Conservation (phyloP, 139 green algal genomes). For the Picochlorum sp. region DNA sequence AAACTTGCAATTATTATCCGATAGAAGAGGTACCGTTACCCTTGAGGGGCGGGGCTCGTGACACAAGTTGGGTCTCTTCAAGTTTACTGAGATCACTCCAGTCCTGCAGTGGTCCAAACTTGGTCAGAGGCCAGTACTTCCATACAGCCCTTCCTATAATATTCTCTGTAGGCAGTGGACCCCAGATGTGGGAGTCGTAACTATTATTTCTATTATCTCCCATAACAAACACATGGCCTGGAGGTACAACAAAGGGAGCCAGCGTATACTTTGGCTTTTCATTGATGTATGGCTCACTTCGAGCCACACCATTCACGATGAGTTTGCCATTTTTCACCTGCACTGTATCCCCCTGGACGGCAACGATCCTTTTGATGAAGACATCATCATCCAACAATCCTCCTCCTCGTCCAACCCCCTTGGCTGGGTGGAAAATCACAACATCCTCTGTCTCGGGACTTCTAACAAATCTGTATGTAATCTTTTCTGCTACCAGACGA, state of each 20-base stretch:
- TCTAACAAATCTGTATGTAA: constrained; percentile 81
- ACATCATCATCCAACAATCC: constrained; percentile 69
- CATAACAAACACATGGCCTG: constrained; percentile 82
- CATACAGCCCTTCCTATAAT: constrained; percentile 76
- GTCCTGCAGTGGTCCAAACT: constrained; percentile 56
- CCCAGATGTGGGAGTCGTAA: constrained; percentile 97
- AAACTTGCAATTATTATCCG: too few species aligned
- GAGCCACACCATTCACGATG: constrained; percentile 72
- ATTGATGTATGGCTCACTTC: constrained; percentile 75
- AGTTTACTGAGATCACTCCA: constrained; percentile 31
- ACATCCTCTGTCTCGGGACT: constrained; percentile 72
- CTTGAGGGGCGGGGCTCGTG: too few species aligned
- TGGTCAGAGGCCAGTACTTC: constrained; percentile 87
- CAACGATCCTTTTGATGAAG: constrained; percentile 97
- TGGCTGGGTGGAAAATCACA: constrained; percentile 89
- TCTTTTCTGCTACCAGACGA: constrained; percentile 91
- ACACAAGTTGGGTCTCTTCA: not conserved
- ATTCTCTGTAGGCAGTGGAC: constrained; percentile 79
- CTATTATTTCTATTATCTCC: constrained; percentile 99
- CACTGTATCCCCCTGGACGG: constrained; percentile 38
- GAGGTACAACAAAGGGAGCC: constrained; percentile 53
- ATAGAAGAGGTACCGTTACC: too few species aligned
- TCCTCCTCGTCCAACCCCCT: constrained; percentile 11
- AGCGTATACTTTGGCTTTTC: constrained; percentile 72
- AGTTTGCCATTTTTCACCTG: constrained; percentile 76